These are phyloP conservation scores for Clonostachys rosea DNA, from an alignment of 2,329 filamentous ascomycete species.

Conservation along the genomic window DNA sequence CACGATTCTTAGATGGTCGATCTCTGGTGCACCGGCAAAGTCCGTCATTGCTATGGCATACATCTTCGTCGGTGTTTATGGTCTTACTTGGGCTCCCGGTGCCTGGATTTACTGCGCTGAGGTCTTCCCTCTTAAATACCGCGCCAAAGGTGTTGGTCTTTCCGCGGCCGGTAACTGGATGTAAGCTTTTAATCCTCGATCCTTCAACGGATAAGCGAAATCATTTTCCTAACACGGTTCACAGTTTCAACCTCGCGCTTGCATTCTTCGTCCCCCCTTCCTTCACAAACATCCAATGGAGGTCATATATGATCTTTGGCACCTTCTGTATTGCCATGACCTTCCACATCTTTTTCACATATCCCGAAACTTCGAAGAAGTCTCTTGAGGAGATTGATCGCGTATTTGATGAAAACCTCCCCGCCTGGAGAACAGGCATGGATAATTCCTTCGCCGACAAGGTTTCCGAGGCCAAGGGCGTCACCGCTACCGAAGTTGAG, in stretches of 20 bases:
- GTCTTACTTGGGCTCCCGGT: conserved; percentile 23
- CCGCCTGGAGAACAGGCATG: conserved; percentile 2
- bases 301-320: conserved; percentile 39
- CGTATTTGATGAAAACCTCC: conserved; percentile 14
- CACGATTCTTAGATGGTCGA: conserved; percentile 36
- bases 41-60: conserved; percentile 46
- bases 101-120: conserved; percentile 11
- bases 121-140: conserved; percentile 38
- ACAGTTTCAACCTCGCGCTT: conserved; percentile 29
- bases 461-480: background rate
- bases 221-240: background rate
- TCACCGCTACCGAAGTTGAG: background rate
- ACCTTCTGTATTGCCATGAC: conserved; percentile 35
- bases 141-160: conserved; percentile 49
- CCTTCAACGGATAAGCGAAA: background rate
- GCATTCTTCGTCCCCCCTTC: conserved; percentile 30
- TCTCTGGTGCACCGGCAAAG: conserved; percentile 37
- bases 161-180: conserved; percentile 39
- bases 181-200: conserved; percentile 21
- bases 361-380: conserved; percentile 38
- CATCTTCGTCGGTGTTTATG: conserved; percentile 31
- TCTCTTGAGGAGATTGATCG: conserved; percentile 59
- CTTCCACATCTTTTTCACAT: conserved; percentile 38
- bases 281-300: conserved; percentile 38
- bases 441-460: conserved; percentile 1